Evolutionary conservation across 2,329 filamentous ascomycete species (phyloP), one percentile per base, ranked within the genome.

Genomic region (Cryoendolithus antarcticus): DNA sequence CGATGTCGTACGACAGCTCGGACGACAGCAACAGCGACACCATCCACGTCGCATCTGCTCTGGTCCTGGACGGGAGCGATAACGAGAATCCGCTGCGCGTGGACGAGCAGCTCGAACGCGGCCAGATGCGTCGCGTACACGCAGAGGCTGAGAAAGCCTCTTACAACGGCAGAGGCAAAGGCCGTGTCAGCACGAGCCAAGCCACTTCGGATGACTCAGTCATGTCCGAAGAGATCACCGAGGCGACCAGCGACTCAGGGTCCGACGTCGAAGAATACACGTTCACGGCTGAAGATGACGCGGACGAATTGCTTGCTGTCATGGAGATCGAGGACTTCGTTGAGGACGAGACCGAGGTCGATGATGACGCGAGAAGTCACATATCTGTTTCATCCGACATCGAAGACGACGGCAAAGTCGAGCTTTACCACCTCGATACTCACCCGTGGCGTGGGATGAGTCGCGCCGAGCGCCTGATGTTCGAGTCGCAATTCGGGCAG

Each of bases 401-500:
- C 7, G 30, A 32, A 5, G 30, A n/a, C 3, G 10, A n/a, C 12
- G 30, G 30, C 12, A 3, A 32, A 7, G 12, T 13, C 30, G 30
- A 32, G 30, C 3, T 21, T 4, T 21, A 6, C 11, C 4, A 15
- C 10, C n/a, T 34, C 15, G 33, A 34, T 11, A 3, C 3, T 3
- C 33, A 9, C 21, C 37, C 32, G 6, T 42, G 36, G 36, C 33
- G 10, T 5, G 27, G 12, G 5, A 21, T 38, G 36, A 36, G 8
- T 29, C 33, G 11, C 9, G 32, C 19, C 4, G 27, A 38, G 13
- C 40, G 40, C 19, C 11, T 11, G 10, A 11, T 19, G 6, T 39
- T 39, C n/a, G 40, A 42, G 30, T 30, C 30, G n/a, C 28, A 52
- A 49, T 57, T 52, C 41, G 42, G 41, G 28, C 42, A 46, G 7